Base-by-base conservation (phyloP, 345 rosid species). In the Hevea brasiliensis region DNA sequence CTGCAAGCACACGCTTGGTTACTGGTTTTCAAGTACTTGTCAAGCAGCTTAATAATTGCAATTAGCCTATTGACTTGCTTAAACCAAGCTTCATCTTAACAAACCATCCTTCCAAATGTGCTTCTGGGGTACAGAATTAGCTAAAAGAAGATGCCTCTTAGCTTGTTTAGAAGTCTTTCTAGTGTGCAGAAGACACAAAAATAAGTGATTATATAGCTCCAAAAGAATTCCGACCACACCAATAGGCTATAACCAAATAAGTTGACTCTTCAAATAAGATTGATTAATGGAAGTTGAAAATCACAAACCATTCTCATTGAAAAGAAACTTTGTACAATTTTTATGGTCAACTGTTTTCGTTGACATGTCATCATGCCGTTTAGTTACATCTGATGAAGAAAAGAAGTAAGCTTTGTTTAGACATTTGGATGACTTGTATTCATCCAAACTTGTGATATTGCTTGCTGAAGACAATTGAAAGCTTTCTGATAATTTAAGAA, bases 401-500 rank as follows among this genome's bases (percentile, higher is more conserved):
- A 58, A 78, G 68, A 55, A 15, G 51, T 3, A 69, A 67, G 48
- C 68, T 64, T 61, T 73, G 21, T 27, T 56, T 35, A 53, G 74
- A 55, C 62, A 65, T 32, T 61, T 64, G 44, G 70, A 77, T 80
- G 81, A 64, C 77, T 47, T 29, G 54, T 53, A 40, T 63, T 66
- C 66, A 63, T 81, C 71, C 60, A 72, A 40, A 69, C 71, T 65
- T 75, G 73, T 1, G 75, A 73, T 51, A 84, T 65, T 50, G 79
- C 86, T 62, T 72, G 74, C 21, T 79, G 57, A 47, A 85, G 81
- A n/a, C 81, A 80, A 66, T 24, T 57, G 20, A 74, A 70, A 60
- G 86, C 83, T 73, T 82, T 85, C 61, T 79, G 75, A 56, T 76
- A 85, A 58, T 82, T 77, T 45, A 85, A 35, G 65, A 85, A 82